phyloP scores from a whole-genome alignment of 2,329 filamentous ascomycete species.

The Ciborinia camelliae region DNA sequence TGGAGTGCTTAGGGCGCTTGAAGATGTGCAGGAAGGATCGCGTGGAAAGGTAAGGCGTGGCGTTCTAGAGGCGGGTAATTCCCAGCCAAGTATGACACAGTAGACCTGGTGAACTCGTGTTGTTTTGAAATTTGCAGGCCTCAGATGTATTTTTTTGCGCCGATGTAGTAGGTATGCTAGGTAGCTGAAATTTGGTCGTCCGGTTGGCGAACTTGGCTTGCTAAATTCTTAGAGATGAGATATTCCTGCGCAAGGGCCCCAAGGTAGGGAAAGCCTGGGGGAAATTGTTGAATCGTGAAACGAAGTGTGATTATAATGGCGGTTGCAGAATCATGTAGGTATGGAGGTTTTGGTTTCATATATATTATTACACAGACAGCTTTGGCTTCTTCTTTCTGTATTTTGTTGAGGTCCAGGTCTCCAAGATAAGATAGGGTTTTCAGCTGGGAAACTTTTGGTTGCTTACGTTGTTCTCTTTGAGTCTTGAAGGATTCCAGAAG shows the following conservation, averaged over 20 bases:
- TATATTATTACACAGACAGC: too few relatives aligned
- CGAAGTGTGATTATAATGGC: neutral
- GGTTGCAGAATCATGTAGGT: conserved; percentile 15
- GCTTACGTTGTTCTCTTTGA: neutral
- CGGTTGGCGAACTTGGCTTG: conserved; percentile 5
- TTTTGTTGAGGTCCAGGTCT: neutral
- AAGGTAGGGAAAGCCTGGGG: neutral
- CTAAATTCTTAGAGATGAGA: conserved; percentile 8
- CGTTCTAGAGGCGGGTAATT: conserved; percentile 4
- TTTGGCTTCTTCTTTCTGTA: too few relatives aligned
- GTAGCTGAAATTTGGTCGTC: conserved; percentile 5
- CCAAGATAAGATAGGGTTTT: too few relatives aligned
- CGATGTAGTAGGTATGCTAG: neutral
- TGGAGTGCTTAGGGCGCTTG: conserved; percentile 2
- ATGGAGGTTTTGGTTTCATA: conserved; percentile 8
- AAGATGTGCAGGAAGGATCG: conserved; percentile 16
- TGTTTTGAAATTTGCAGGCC: neutral
- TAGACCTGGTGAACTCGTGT: neutral
- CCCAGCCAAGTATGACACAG: neutral
- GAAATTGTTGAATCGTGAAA: neutral
- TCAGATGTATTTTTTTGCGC: neutral
- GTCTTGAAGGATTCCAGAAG: neutral
- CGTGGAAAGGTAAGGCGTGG: conserved; percentile 11
- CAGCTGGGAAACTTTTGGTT: neutral
- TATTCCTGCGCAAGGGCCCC: conserved; percentile 15